Base-by-base conservation (phyloP, 1,284 basidiomycete species). In the Cutaneotrichosporon cavernicola region DNA sequence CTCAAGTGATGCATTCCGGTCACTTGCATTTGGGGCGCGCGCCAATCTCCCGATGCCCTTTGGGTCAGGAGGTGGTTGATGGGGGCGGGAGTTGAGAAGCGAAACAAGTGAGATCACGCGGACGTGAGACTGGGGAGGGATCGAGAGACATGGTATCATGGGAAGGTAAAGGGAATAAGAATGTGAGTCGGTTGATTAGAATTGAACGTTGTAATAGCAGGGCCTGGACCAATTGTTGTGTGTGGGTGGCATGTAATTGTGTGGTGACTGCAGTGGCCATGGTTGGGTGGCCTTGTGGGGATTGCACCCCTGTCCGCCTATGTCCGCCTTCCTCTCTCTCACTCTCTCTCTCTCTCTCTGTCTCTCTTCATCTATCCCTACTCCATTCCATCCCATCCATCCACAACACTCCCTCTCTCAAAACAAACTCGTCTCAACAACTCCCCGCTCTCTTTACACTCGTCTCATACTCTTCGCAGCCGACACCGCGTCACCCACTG, bases 1-100 rank as follows among this genome's bases (percentile, higher is more conserved):
- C 18, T 8, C 22, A 30, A 50, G 49, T 53, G 51, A 53, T 53
- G 51, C 30, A 53, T 53, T n/a, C 51, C 26, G 18, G 31, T 34
- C 51, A n/a, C 51, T 53, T 53, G 51, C 18, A 7, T 9, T 21
- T 9, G 36, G 5, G 2, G 38, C 16, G 38, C 5, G 13, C 38
- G 38, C 13, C 38, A 16, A 14, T 11, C 13, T 11, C 38, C 2
- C 1, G 38, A 11, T 11, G 13, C 2, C 5, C 16, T 5, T 40
- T 13, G 36, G 4, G 36, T 36, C 36, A 36, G 36, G 36, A 36
- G 9, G 13, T 40, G 38, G 16, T 11, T 11, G 38, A 14, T 5
- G 11, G 13, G 38, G 26, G 26, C 26, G 34, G 34, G 34, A 36
- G 34, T 36, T 36, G 34, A 36, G 34, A 36, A 13, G 34, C 34